These are phyloP conservation scores for Aspergillus nomiae DNA, from an alignment of 2,329 filamentous ascomycete species.

Conservation along the genomic window DNA sequence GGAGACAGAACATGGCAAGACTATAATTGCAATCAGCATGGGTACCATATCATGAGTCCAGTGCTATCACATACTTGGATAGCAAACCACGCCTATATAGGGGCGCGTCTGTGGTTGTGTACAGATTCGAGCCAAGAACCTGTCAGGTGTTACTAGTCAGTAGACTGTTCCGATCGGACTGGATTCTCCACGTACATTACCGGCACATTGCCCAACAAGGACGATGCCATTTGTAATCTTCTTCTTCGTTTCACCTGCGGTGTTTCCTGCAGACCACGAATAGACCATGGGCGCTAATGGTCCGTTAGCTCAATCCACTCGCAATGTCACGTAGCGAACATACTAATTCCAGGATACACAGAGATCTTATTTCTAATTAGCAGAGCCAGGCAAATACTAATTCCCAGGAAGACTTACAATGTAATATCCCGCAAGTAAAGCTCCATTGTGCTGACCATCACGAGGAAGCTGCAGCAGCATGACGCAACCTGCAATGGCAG, in stretches of 20 bases:
- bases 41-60: too few relatives aligned
- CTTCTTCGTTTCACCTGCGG: slow-evolving; percentile 69
- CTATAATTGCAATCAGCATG: slow-evolving; percentile 17
- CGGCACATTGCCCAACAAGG: slow-evolving; percentile 66
- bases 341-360: slow-evolving; percentile 60
- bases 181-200: slow-evolving; percentile 50
- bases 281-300: slow-evolving; percentile 64
- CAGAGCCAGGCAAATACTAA: background rate
- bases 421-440: slow-evolving; percentile 60
- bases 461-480: slow-evolving; percentile 57
- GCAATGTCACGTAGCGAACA: slow-evolving; percentile 13
- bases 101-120: slow-evolving; percentile 62
- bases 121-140: slow-evolving; percentile 66
- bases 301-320: slow-evolving; percentile 12
- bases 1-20: slow-evolving; percentile 61
- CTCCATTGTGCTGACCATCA: slow-evolving; percentile 48
- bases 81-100: slow-evolving; percentile 60
- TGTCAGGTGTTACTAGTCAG: slow-evolving; percentile 13
- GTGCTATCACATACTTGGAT: slow-evolving; percentile 49
- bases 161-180: background rate
- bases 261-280: slow-evolving; percentile 66
- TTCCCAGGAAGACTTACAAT: slow-evolving; percentile 34
- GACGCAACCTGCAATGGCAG: slow-evolving; percentile 58
- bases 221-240: slow-evolving; percentile 66
- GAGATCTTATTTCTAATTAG: slow-evolving; percentile 47